These are phyloP conservation scores for Alnus rubra DNA, from an alignment of 306 rosid genomes.

Conservation along the genomic window DNA sequence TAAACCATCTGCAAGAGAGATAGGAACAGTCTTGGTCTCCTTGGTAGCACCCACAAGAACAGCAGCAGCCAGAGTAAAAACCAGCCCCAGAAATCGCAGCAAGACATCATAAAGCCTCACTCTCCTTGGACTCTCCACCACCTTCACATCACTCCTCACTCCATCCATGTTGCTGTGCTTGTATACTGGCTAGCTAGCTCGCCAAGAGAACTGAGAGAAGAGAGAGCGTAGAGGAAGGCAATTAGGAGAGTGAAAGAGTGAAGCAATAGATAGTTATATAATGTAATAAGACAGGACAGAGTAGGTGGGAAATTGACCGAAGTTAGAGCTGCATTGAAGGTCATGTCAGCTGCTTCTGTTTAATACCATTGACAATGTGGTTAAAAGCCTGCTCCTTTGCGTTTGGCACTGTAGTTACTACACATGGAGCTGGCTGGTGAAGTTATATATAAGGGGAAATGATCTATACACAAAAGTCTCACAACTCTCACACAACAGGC, in stretches of 20 bases:
- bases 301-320: slow-evolving; percentile 6
- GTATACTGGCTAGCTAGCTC: neutral
- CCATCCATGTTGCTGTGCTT: slow-evolving; percentile 27
- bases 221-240: neutral
- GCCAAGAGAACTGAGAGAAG: neutral
- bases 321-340: slow-evolving; percentile 4
- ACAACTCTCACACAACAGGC: too few relatives aligned
- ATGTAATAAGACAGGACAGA: neutral
- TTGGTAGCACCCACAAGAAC: slow-evolving; percentile 47
- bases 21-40: slow-evolving; percentile 40
- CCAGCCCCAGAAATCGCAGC: slow-evolving; percentile 36
- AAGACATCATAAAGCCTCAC: slow-evolving; percentile 30
- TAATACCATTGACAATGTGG: neutral
- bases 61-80: slow-evolving; percentile 46
- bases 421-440: neutral
- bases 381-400: neutral
- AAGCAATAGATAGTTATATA: neutral
- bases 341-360: neutral
- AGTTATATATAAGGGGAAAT: too few relatives aligned
- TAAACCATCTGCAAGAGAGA: slow-evolving; percentile 17
- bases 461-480: too few relatives aligned
- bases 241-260: neutral
- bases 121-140: slow-evolving; percentile 23
- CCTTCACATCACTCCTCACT: slow-evolving; percentile 40
- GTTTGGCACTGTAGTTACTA: neutral